A percentile compares a stretch with the other conserved stretches of the same genome.
Evolutionary conservation across 2,329 filamentous ascomycete species (phyloP).

Genomic region (Aspergillus uvarum): DNA sequence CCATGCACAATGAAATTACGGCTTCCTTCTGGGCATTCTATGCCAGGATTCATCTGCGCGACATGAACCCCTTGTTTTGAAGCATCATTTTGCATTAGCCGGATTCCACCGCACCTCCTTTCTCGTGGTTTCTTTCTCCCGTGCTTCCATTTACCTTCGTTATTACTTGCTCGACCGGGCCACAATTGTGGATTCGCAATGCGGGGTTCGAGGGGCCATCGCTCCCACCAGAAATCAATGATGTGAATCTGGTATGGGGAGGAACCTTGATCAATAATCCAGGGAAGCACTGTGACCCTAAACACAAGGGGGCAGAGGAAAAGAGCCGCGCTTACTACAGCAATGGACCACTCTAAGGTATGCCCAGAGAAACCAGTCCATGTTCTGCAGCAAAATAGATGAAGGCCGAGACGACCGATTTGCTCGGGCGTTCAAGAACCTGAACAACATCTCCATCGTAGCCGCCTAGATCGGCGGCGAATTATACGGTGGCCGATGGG

Average conservation of each 20-base stretch:
- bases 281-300: not conserved
- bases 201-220: constrained; percentile 27
- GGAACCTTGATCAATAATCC: not conserved
- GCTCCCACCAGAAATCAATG: not conserved
- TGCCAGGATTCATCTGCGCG: constrained; percentile 30
- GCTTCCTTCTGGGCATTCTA: constrained; percentile 13
- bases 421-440: constrained; percentile 11
- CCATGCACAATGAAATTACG: constrained; percentile 7
- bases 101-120: constrained; percentile 7
- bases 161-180: not conserved
- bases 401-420: constrained; percentile 20
- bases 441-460: constrained; percentile 30
- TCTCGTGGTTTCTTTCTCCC: constrained; percentile 5
- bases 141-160: constrained; percentile 3
- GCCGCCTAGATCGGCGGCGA: constrained; percentile 38
- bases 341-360: constrained; percentile 1
- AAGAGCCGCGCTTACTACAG: constrained; percentile 9
- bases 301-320: not conserved
- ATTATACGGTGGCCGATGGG: constrained; percentile 44
- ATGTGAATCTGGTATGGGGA: not conserved
- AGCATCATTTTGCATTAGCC: constrained; percentile 23
- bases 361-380: constrained; percentile 19
- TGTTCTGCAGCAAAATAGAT: constrained; percentile 19
- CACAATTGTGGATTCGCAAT: constrained; percentile 15
- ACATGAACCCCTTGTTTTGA: constrained; percentile 30